Evolutionary conservation across 768 basidiomycete species (phyloP).

Genomic region (Boletus edulis): DNA sequence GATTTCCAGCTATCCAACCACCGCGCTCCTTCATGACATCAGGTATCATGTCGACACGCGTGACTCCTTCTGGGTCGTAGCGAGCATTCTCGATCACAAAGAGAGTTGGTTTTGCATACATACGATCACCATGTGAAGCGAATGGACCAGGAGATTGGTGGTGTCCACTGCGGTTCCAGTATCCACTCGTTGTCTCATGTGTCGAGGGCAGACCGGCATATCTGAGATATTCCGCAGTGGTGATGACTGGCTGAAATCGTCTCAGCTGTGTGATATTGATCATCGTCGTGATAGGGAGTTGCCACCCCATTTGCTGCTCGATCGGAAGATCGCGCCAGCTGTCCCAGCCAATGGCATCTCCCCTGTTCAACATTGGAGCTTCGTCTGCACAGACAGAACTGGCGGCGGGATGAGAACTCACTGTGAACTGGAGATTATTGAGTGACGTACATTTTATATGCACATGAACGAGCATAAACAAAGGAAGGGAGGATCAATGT

Average conservation of each 20-base stretch:
- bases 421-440: neutral
- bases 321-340: slow-evolving; percentile 37
- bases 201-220: slow-evolving; percentile 31
- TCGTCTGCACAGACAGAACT: slow-evolving; percentile 38
- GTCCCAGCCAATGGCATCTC: slow-evolving; percentile 38
- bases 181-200: slow-evolving; percentile 36
- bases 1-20: slow-evolving; percentile 19
- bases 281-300: slow-evolving; percentile 35
- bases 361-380: slow-evolving; percentile 41
- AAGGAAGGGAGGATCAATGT: slow-evolving; percentile 41
- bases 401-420: neutral
- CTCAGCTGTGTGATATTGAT: slow-evolving; percentile 40
- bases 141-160: slow-evolving; percentile 18
- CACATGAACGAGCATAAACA: slow-evolving; percentile 44
- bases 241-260: slow-evolving; percentile 33
- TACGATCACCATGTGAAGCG: slow-evolving; percentile 14
- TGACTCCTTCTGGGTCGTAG: slow-evolving; percentile 36
- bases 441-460: slow-evolving; percentile 34
- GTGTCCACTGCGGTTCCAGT: slow-evolving; percentile 34
- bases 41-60: slow-evolving; percentile 37
- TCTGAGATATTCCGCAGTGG: slow-evolving; percentile 39
- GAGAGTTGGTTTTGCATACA: slow-evolving; percentile 18
- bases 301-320: slow-evolving; percentile 32
- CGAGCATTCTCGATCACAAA: slow-evolving; percentile 38
- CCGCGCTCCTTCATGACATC: slow-evolving; percentile 25